Conservation (phyloP, 306 rosid species). For the Medicago arabica region DNA sequence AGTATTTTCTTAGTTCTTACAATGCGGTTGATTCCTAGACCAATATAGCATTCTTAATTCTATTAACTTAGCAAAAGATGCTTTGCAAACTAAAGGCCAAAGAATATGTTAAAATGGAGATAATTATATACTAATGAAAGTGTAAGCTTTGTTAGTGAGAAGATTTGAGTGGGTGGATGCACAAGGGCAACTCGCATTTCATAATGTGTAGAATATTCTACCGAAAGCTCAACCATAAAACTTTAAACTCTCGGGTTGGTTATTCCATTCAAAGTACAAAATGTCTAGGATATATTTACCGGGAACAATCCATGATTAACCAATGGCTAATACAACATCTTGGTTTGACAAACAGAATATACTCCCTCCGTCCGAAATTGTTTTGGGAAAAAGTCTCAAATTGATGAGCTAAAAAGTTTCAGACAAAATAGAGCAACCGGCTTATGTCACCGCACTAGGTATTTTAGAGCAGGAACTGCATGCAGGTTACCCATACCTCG, state of each 20-base stretch:
- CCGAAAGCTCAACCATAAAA: slow-evolving; percentile 10
- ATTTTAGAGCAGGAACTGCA: no score
- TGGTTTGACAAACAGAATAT: no score
- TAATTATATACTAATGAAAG: background rate
- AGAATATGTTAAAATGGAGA: slow-evolving; percentile 11
- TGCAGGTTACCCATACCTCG: no score
- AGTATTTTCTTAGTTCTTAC: background rate
- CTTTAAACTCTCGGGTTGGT: background rate
- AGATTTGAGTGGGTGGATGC: slow-evolving; percentile 9
- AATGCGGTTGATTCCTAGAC: slow-evolving; percentile 6
- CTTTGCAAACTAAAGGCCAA: background rate
- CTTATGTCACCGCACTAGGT: no score
- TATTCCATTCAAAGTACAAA: slow-evolving; percentile 4
- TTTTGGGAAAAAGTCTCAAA: no score
- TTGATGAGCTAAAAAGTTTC: no score
- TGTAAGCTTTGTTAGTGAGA: background rate
- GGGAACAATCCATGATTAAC: background rate
- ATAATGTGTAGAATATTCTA: background rate
- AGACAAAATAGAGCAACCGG: no score
- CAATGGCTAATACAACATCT: background rate
- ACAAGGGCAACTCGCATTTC: background rate
- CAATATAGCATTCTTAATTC: slow-evolving; percentile 12
- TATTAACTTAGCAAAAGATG: slow-evolving; percentile 35
- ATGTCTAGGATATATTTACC: background rate
- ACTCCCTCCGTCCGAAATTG: no score